Percentiles rank a stretch among this genome's conserved stretches.
Evolutionary conservation across 2,329 filamentous ascomycete genomes (phyloP).

Genomic region (Trichoderma cornu-damae): DNA sequence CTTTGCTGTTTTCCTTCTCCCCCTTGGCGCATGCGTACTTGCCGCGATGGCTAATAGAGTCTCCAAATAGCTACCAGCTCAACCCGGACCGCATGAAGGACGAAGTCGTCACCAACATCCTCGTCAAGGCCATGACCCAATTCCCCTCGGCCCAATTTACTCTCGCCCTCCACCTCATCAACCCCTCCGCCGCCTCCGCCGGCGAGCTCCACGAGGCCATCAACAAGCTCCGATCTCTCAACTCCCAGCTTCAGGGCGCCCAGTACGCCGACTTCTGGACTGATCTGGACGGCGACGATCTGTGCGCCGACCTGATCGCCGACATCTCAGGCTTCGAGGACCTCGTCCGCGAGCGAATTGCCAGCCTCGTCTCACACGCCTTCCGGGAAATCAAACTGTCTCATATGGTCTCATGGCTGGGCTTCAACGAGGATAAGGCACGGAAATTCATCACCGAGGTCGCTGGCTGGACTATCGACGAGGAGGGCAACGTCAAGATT

Average conservation of each 20-base stretch:
- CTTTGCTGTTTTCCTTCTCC: not conserved
- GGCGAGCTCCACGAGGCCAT: conserved; percentile 85
- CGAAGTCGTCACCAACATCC: conserved; percentile 97
- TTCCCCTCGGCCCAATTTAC: conserved; percentile 96
- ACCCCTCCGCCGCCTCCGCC: conserved; percentile 62
- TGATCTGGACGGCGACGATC: conserved; percentile 85
- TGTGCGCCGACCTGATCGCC: conserved; percentile 91
- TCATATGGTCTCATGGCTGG: conserved; percentile 70
- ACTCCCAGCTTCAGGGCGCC: conserved; percentile 80
- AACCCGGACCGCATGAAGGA: conserved; percentile 97
- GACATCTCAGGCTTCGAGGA: conserved; percentile 96
- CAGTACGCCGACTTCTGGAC: conserved; percentile 93
- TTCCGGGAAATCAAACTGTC: conserved; percentile 66
- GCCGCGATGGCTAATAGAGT: not conserved
- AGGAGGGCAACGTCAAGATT: conserved; percentile 62
- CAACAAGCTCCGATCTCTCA: conserved; percentile 76
- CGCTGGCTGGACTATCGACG: conserved; percentile 78
- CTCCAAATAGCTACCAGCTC: conserved; percentile 78
- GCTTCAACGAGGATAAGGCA: conserved; percentile 61
- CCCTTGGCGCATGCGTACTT: not conserved
- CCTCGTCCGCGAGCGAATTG: conserved; percentile 83
- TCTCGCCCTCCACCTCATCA: conserved; percentile 88
- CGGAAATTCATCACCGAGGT: conserved; percentile 78
- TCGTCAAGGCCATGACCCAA: conserved; percentile 95
- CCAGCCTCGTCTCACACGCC: conserved; percentile 75